Conservation (phyloP, 1,139 yeast genomes). For the Hemisphaericaspora xylofermentans region DNA sequence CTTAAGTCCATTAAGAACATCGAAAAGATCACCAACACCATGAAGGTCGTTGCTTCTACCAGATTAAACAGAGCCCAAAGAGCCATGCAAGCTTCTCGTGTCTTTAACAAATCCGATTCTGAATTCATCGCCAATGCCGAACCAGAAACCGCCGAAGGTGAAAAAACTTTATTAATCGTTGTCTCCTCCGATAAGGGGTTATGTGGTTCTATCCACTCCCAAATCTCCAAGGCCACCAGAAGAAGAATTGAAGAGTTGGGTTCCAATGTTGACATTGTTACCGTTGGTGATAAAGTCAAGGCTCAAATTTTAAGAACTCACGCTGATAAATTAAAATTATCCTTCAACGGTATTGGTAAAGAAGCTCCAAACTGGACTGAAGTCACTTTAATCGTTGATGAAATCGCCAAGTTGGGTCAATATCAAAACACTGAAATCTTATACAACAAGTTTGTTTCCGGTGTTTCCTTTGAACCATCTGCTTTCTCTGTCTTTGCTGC, state of each 20-base stretch:
- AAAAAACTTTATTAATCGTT: slow-evolving; percentile 69
- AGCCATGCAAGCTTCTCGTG: slow-evolving; percentile 88
- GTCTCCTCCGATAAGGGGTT: slow-evolving; percentile 97
- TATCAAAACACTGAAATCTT: slow-evolving; percentile 79
- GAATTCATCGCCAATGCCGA: slow-evolving; percentile 83
- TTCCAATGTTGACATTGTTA: slow-evolving; percentile 76
- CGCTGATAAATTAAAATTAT: slow-evolving; percentile 64
- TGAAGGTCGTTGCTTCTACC: slow-evolving; percentile 99
- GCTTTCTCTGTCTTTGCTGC: slow-evolving; percentile 65
- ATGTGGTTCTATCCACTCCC: slow-evolving; percentile 98
- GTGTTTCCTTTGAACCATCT: slow-evolving; percentile 89
- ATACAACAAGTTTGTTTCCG: slow-evolving; percentile 84
- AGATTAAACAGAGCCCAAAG: slow-evolving; percentile 94
- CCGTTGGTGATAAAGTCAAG: slow-evolving; percentile 94
- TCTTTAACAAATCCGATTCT: slow-evolving; percentile 75
- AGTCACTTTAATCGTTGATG: slow-evolving; percentile 86
- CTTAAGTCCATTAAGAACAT: slow-evolving; percentile 97
- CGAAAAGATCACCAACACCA: slow-evolving; percentile 98
- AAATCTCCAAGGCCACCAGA: slow-evolving; percentile 87
- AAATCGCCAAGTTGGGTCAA: slow-evolving; percentile 64
- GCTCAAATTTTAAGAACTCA: slow-evolving; percentile 84
- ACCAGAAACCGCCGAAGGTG: slow-evolving; percentile 55
- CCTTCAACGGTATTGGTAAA: slow-evolving; percentile 91
- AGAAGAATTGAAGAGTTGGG: slow-evolving; percentile 53
- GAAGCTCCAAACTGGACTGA: slow-evolving; percentile 93